phyloP scores from a whole-genome alignment of 352 stramenopile species.

The Globisporangium cylindrosporum region DNA sequence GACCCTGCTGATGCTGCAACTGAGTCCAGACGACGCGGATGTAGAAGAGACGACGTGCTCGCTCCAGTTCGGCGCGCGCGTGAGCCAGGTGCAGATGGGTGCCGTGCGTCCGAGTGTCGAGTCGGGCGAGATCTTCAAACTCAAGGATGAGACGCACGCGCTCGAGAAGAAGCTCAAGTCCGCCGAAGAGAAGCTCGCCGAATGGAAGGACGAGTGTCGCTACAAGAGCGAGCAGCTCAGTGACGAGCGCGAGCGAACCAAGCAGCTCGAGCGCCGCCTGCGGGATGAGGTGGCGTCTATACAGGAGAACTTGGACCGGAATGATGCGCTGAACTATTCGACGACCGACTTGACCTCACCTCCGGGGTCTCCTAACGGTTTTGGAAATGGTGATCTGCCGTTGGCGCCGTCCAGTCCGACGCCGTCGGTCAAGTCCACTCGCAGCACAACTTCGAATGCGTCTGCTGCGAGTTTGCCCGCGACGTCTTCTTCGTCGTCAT shows the following conservation, averaged over 20 bases:
- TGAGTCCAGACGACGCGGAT: slow-evolving; percentile 79
- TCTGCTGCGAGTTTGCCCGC: slow-evolving; percentile 30
- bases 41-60: slow-evolving; percentile 89
- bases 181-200: slow-evolving; percentile 29
- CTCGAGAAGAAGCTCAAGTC: slow-evolving; percentile 34
- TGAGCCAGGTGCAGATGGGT: slow-evolving; percentile 89
- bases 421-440: slow-evolving; percentile 41
- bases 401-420: slow-evolving; percentile 34
- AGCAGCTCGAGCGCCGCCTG: slow-evolving; percentile 43
- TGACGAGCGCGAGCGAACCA: slow-evolving; percentile 36
- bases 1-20: slow-evolving; percentile 91
- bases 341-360: slow-evolving; percentile 16
- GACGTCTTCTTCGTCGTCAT: not conserved
- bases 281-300: slow-evolving; percentile 27
- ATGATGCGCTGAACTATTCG: slow-evolving; percentile 14
- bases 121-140: slow-evolving; percentile 65
- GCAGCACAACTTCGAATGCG: slow-evolving; percentile 40
- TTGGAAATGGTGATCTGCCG: not conserved
- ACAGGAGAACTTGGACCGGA: slow-evolving; percentile 28
- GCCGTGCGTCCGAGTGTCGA: slow-evolving; percentile 78
- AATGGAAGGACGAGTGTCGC: slow-evolving; percentile 46
- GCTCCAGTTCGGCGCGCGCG: slow-evolving; percentile 86
- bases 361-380: slow-evolving; percentile 10
- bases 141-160: slow-evolving; percentile 64
- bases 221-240: slow-evolving; percentile 52